Evolutionary conservation across 75 land plant genomes (phyloP).

Genomic region (Isoetes taiwanensis): DNA sequence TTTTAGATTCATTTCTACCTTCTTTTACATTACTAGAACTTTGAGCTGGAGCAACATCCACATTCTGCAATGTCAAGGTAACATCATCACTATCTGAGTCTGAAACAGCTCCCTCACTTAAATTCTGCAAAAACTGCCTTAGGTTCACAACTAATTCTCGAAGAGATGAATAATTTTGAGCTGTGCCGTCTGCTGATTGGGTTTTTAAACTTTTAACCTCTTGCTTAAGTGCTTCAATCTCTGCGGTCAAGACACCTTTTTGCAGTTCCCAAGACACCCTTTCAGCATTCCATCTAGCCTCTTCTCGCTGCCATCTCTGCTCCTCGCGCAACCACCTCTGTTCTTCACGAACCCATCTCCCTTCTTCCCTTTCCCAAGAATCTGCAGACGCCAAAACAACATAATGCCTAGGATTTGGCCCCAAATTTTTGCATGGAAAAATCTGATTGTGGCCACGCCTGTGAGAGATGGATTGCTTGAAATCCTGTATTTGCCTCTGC

Average conservation of each 20-base stretch:
- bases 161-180: neutral
- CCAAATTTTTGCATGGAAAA: no score
- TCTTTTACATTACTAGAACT: no score
- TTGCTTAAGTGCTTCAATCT: conserved; percentile 14
- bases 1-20: neutral
- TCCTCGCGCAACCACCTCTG: conserved; percentile 81
- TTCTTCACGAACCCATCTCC: conserved; percentile 86
- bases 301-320: conserved; percentile 51
- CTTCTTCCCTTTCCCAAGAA: conserved; percentile 40
- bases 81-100: neutral
- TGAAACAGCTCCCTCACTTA: neutral
- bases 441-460: no score
- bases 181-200: neutral
- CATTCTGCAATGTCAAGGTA: neutral
- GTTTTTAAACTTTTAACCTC: no score
- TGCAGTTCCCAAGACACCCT: conserved; percentile 35
- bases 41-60: neutral
- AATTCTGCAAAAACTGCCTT: conserved; percentile 6
- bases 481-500: no score
- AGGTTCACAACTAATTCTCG: neutral
- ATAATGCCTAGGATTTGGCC: no score
- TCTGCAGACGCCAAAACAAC: no score
- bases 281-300: conserved; percentile 60
- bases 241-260: conserved; percentile 21
- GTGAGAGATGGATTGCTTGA: no score